These are phyloP conservation scores for Suillus fuscotomentosus DNA, from an alignment of 768 basidiomycete species.

Conservation along the genomic window DNA sequence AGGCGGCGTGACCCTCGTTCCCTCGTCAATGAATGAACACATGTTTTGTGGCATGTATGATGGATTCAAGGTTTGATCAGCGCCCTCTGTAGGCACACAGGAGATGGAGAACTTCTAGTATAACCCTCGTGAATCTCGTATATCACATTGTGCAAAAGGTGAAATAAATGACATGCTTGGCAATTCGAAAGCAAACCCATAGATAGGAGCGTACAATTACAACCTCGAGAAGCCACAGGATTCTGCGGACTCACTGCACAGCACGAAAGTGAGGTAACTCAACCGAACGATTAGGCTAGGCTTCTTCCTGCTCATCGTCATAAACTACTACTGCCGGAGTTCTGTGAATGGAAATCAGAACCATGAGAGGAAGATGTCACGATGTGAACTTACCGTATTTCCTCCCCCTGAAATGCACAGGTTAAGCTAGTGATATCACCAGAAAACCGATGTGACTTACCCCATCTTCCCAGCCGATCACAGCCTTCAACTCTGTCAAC, in stretches of 20 bases:
- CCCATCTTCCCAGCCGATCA: slow-evolving; percentile 50
- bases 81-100: neutral
- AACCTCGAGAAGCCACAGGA: neutral
- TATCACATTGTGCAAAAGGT: neutral
- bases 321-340: slow-evolving; percentile 31
- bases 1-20: slow-evolving; percentile 1
- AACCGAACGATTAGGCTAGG: neutral
- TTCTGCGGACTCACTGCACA: neutral
- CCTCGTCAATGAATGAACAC: neutral
- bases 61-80: neutral
- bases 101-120: neutral
- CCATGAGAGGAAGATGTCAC: neutral
- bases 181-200: neutral
- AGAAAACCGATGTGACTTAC: slow-evolving; percentile 27
- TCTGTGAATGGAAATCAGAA: slow-evolving; percentile 10
- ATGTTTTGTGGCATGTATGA: neutral
- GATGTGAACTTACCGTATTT: slow-evolving; percentile 31
- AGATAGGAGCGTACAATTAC: slow-evolving; percentile 4
- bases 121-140: neutral
- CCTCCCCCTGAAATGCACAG: slow-evolving; percentile 27
- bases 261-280: neutral
- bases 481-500: slow-evolving; percentile 50
- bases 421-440: slow-evolving; percentile 1
- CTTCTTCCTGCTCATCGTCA: slow-evolving; percentile 19
- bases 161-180: neutral